A percentile compares a stretch with the other conserved stretches of the same genome.
These are phyloP conservation scores for Leptographium flavum DNA, from an alignment of 2,329 filamentous ascomycete species.

Conservation along the genomic window DNA sequence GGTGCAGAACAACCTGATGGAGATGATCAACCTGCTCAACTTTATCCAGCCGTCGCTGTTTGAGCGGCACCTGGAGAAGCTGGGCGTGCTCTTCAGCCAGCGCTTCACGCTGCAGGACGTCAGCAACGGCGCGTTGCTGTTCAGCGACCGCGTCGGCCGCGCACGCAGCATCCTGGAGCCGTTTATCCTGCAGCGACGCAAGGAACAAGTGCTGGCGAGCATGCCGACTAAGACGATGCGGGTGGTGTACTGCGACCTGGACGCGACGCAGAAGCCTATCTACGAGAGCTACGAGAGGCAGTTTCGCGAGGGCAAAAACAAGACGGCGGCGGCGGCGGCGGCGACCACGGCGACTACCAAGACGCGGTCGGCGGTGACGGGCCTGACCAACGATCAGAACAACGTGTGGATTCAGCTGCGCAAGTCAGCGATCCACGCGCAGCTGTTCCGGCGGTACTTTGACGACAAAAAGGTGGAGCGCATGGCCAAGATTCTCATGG, in stretches of 20 bases:
- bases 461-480: slow-evolving; percentile 58
- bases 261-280: slow-evolving; percentile 53
- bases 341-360: background rate
- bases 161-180: slow-evolving; percentile 88
- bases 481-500: slow-evolving; percentile 59
- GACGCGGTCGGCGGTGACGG: slow-evolving; percentile 19
- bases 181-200: slow-evolving; percentile 87
- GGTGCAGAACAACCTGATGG: slow-evolving; percentile 85
- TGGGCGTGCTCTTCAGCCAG: slow-evolving; percentile 82
- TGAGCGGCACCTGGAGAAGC: slow-evolving; percentile 56
- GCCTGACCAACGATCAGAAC: slow-evolving; percentile 39
- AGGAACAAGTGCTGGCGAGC: slow-evolving; percentile 76
- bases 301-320: slow-evolving; percentile 45
- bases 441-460: slow-evolving; percentile 75
- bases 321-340: slow-evolving; percentile 22
- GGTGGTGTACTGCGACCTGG: slow-evolving; percentile 72
- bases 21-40: slow-evolving; percentile 79
- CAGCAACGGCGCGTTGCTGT: slow-evolving; percentile 69
- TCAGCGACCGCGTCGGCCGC: slow-evolving; percentile 70
- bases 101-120: slow-evolving; percentile 74
- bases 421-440: slow-evolving; percentile 81
- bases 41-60: slow-evolving; percentile 89
- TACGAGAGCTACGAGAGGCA: slow-evolving; percentile 54
- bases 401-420: slow-evolving; percentile 82
- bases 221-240: slow-evolving; percentile 67